These are phyloP conservation scores for Tolypocladium tundrense DNA, from an alignment of 2,329 filamentous ascomycete species.

Conservation along the genomic window DNA sequence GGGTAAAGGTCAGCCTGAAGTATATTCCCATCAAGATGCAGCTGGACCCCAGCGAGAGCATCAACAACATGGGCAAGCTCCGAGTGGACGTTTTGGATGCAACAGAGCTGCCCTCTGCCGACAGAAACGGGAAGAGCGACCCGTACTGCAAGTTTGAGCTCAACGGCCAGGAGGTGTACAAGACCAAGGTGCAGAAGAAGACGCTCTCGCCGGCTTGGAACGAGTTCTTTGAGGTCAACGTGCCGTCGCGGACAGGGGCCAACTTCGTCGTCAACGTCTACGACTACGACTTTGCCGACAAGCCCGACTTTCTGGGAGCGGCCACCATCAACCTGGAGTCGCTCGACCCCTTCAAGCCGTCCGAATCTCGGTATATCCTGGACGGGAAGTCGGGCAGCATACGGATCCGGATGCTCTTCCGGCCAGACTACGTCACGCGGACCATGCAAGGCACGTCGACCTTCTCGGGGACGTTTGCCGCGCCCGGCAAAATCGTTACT, in stretches of 20 bases:
- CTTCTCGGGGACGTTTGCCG: conserved; percentile 81
- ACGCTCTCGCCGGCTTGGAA: conserved; percentile 93
- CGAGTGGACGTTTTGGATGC: conserved; percentile 90
- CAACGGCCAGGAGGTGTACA: conserved; percentile 82
- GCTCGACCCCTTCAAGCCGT: conserved; percentile 75
- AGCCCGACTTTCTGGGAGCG: conserved; percentile 80
- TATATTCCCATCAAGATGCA: conserved; percentile 92
- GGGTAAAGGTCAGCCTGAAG: conserved; percentile 83
- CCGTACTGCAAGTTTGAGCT: conserved; percentile 93
- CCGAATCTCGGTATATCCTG: conserved; percentile 63
- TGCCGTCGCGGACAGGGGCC: conserved; percentile 76
- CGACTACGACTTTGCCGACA: conserved; percentile 96
- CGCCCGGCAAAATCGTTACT: conserved; percentile 79
- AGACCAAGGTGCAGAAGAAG: conserved; percentile 95
- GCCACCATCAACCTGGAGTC: conserved; percentile 65
- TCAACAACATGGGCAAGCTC: conserved; percentile 96
- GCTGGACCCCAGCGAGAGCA: conserved; percentile 88
- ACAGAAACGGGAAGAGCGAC: conserved; percentile 93
- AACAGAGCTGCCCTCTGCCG: conserved; percentile 78
- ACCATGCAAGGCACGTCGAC: conserved; percentile 84
- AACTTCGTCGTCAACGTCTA: conserved; percentile 77
- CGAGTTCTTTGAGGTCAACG: conserved; percentile 78
- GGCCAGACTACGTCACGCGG: conserved; percentile 81
- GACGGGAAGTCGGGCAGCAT: conserved; percentile 86
- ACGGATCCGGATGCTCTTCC: conserved; percentile 79